Base-by-base conservation (phyloP, 2,329 filamentous ascomycete species). In the Fusarium pseudocircinatum region DNA sequence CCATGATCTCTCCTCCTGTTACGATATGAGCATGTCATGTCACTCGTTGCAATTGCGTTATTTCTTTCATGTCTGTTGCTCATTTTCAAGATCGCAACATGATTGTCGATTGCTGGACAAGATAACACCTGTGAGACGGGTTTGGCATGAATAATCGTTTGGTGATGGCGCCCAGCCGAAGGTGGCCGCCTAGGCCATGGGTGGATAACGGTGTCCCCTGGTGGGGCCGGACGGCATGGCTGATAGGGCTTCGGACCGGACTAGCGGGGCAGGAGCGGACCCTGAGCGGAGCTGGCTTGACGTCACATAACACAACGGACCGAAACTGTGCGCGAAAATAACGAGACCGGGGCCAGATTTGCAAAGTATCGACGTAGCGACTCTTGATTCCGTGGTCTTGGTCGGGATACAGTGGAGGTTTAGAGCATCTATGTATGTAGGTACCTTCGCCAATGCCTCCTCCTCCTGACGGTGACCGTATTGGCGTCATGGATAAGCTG, bases 171-270 rank as follows among this genome's bases (percentile, higher is more conserved):
- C 56, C 52, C 57, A 58, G 43, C 70, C 72, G 58, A 70, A 63
- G 66, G 54, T 75, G 63, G 42, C 65, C 63, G 47, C 53, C n/a
- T 13, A 37, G 54, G 34, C 34, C 43, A 47, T 56, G 60, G 57
- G 43, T 52, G 54, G 54, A 61, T 54, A 40, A 49, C 53, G 66
- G 44, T 24, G 34, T 54, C 63, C 59, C 61, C 52, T 18, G 22
- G 73, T 69, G 80, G 78, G 75, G 71, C 76, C 78, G 77, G 53
- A 44, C 50, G 59, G 71, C 61, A 72, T 69, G 78, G 70, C 69
- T 78, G 76, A 81, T 80, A 80, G 78, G 62, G 58, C 53, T 77
- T 72, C 72, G 73, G 69, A 63, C 60, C 75, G 72, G 73, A 74
- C 56, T 60, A 60, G 65, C 40, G 58, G 69, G 60, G 54, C 34